Percentiles rank a stretch among this genome's conserved stretches.
Conservation (phyloP, 306 rosid species). For the Trifolium subterraneum region DNA sequence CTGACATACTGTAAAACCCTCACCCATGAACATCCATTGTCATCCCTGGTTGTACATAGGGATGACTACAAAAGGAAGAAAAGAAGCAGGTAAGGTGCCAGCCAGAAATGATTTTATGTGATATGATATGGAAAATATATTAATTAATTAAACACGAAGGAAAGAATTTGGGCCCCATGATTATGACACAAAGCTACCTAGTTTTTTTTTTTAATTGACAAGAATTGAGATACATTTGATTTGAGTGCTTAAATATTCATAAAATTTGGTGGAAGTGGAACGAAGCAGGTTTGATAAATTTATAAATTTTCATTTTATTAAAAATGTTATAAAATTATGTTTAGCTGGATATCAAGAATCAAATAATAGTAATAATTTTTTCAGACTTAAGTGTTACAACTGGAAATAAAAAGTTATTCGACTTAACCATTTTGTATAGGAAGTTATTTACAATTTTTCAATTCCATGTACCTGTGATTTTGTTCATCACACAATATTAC, state of each 20-base stretch:
- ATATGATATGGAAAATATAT: not conserved
- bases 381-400: no score
- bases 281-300: no score
- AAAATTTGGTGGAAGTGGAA: conserved; percentile 30
- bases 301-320: no score
- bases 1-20: no score
- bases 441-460: conserved; percentile 16
- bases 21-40: no score
- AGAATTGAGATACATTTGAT: not conserved
- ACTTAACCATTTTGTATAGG: conserved; percentile 3
- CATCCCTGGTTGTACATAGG: no score
- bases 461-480: conserved; percentile 1
- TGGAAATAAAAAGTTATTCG: not conserved
- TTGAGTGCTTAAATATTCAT: conserved; percentile 2
- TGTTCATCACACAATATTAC: conserved; percentile 19
- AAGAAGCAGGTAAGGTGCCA: no score
- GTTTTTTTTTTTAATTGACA: not conserved
- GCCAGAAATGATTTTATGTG: not conserved
- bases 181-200: conserved; percentile 38
- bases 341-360: no score
- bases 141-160: not conserved
- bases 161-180: conserved; percentile 34
- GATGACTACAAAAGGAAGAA: no score
- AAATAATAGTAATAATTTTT: no score
- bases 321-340: no score